phyloP scores from a whole-genome alignment of 345 rosid genomes.

The Rhodamnia argentea region DNA sequence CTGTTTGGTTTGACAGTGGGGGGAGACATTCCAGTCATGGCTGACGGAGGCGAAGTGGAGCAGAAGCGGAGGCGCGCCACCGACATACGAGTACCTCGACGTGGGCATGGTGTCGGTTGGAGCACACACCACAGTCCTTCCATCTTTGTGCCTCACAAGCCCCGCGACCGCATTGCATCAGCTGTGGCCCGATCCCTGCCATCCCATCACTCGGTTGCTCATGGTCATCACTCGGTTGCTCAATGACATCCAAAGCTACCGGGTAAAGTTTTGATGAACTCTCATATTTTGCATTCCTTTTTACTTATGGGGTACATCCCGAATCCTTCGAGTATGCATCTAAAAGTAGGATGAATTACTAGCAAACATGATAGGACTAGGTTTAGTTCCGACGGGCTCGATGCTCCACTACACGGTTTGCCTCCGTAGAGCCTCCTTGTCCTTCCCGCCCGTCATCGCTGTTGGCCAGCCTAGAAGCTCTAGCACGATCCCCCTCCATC shows the following conservation, averaged over 20 bases:
- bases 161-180: constrained; percentile 10
- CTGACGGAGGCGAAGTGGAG: constrained; percentile 48
- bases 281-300: too few relatives aligned
- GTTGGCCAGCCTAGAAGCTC: too few relatives aligned
- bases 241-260: not conserved
- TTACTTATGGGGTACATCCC: too few relatives aligned
- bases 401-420: too few relatives aligned
- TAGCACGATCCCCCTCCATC: too few relatives aligned
- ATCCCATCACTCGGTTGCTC: not conserved
- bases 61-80: constrained; percentile 23
- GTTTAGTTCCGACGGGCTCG: too few relatives aligned
- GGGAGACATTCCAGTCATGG: constrained; percentile 56
- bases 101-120: constrained; percentile 40
- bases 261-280: not conserved
- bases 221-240: not conserved
- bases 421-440: too few relatives aligned
- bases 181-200: not conserved
- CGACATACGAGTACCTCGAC: constrained; percentile 34
- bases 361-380: too few relatives aligned
- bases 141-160: constrained; percentile 19
- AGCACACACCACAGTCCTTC: constrained; percentile 30
- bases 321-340: too few relatives aligned
- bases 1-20: constrained; percentile 29
- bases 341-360: too few relatives aligned
- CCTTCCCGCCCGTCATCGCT: too few relatives aligned